phyloP scores from a whole-genome alignment of 192 early-diverging fungal species.

The Dissophora ornata region DNA sequence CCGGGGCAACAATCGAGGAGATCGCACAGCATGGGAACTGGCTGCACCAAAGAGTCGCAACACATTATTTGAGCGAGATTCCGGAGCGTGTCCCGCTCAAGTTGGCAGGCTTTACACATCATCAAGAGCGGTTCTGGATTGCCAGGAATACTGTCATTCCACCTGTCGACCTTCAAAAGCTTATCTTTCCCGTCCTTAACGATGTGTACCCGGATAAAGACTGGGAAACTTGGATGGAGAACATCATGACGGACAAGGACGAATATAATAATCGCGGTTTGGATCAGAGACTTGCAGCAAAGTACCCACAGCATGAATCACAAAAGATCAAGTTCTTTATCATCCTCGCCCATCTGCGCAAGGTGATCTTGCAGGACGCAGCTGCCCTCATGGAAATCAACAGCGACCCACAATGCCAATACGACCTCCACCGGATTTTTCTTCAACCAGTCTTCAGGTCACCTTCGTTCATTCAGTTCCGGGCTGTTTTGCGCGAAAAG shows the following conservation, averaged over 20 bases:
- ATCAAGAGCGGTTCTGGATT: conserved; percentile 16
- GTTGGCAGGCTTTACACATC: conserved; percentile 20
- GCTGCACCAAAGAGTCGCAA: conserved; percentile 1
- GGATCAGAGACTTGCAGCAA: background rate
- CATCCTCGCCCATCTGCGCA: conserved; percentile 24
- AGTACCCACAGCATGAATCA: background rate
- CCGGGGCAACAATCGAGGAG: conserved; percentile 10
- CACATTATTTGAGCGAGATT: conserved; percentile 12
- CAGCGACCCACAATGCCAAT: background rate
- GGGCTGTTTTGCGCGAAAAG: background rate
- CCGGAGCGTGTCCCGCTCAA: conserved; percentile 7
- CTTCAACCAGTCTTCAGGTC: conserved; percentile 3
- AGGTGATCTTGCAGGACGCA: conserved; percentile 32
- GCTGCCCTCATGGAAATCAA: conserved; percentile 22
- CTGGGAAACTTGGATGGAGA: conserved; percentile 25
- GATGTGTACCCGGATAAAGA: background rate
- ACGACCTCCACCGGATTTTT: conserved; percentile 10
- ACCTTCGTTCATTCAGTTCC: conserved; percentile 2
- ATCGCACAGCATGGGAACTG: conserved; percentile 32
- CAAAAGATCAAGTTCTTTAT: conserved; percentile 10
- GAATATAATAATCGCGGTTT: background rate
- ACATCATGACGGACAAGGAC: conserved; percentile 28
- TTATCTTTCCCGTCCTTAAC: conserved; percentile 13
- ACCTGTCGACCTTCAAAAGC: conserved; percentile 27
- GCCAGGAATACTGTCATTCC: conserved; percentile 21